A percentile compares a stretch with the other conserved stretches of the same genome.
Evolutionary conservation across 129 eudicot genomes (phyloP).

Genomic region (Chrysanthemum lavandulifolium): DNA sequence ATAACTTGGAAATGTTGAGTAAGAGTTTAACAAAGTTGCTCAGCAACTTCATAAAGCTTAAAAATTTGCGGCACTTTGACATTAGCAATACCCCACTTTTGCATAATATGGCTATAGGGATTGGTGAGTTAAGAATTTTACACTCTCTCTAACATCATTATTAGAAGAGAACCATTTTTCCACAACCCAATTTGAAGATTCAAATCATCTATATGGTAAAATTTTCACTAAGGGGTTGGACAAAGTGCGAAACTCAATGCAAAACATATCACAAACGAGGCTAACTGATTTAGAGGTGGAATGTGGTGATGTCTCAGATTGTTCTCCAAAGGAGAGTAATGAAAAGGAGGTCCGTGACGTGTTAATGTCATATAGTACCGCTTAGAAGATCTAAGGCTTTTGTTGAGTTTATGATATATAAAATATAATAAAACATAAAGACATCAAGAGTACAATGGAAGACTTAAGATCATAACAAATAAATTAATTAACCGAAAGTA

Average conservation of each 20-base stretch:
- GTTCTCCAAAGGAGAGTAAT: background rate
- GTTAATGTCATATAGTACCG: background rate
- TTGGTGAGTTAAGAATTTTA: background rate
- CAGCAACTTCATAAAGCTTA: background rate
- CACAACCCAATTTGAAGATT: slow-evolving; percentile 1
- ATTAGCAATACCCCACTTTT: background rate
- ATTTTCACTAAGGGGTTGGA: background rate
- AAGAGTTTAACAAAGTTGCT: background rate
- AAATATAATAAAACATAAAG: too few species aligned
- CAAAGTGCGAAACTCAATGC: background rate
- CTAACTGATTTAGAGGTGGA: background rate
- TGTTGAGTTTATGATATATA: too few species aligned
- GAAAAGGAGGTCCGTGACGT: background rate
- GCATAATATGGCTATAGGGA: background rate
- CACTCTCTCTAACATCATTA: background rate
- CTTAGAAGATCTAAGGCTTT: background rate
- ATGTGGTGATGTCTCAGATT: slow-evolving; percentile 9
- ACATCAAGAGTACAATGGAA: too few species aligned
- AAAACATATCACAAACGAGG: slow-evolving; percentile 6
- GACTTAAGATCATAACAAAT: too few species aligned
- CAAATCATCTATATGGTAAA: background rate
- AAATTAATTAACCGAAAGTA: too few species aligned
- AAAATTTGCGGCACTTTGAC: background rate
- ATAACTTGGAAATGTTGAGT: background rate
- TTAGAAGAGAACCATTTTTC: background rate